A percentile compares a stretch with the other conserved stretches of the same genome.
Evolutionary conservation across 352 stramenopile genomes (phyloP).

Genomic region (Poterioochromonas sp.): DNA sequence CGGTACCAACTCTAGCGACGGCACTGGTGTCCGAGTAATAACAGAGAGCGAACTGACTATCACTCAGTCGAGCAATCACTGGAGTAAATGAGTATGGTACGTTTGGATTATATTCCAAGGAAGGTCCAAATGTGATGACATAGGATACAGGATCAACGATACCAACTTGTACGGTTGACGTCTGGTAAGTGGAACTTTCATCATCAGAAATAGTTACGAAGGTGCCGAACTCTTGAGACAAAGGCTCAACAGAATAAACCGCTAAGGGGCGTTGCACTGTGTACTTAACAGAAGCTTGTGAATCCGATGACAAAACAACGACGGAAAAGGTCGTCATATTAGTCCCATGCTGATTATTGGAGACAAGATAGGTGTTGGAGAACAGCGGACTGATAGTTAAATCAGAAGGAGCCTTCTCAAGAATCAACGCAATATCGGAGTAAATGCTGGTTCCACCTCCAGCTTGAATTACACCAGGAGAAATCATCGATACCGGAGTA

Average conservation of each 20-base stretch:
- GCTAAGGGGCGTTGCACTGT: no score
- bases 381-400: background rate
- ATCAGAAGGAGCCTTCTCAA: background rate
- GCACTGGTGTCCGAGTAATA: no score
- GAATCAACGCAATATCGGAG: background rate
- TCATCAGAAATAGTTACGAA: constrained; percentile 18
- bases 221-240: background rate
- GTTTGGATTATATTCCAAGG: no score
- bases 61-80: no score
- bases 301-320: background rate
- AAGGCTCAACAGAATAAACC: background rate
- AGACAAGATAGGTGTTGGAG: background rate
- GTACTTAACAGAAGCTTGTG: no score
- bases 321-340: background rate
- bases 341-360: background rate
- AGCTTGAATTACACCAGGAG: background rate
- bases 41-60: no score
- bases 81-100: no score
- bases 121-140: no score
- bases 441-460: constrained; percentile 4
- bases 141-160: no score
- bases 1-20: no score
- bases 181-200: background rate
- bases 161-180: background rate
- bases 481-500: background rate